Evolutionary conservation across 345 rosid species (phyloP).

Genomic region (Physaria fendleri): DNA sequence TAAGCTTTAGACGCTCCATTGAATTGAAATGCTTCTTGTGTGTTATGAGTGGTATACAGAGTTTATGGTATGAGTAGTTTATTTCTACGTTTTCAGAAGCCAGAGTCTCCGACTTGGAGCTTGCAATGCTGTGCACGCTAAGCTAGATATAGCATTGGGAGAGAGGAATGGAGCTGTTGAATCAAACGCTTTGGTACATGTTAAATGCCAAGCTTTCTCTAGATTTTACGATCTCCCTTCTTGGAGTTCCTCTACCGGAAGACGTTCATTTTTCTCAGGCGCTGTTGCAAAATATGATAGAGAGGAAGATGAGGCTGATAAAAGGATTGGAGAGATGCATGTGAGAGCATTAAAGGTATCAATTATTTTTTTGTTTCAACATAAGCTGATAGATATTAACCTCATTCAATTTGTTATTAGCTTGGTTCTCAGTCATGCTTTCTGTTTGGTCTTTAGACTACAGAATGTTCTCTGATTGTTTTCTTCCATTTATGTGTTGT

Average conservation of each 20-base stretch:
- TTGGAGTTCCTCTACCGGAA: conserved; percentile 19
- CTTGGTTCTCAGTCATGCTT: not conserved
- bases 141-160: conserved; percentile 30
- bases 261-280: conserved; percentile 43
- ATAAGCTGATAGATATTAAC: not conserved
- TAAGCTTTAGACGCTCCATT: no score
- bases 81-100: conserved; percentile 34
- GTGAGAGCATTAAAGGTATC: conserved; percentile 82
- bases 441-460: not conserved
- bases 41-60: not conserved
- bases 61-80: not conserved
- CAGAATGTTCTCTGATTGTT: not conserved
- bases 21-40: not conserved
- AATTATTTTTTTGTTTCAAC: not conserved
- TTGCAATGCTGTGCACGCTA: conserved; percentile 31
- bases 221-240: conserved; percentile 25
- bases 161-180: conserved; percentile 3
- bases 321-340: conserved; percentile 51
- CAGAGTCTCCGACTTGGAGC: conserved; percentile 31
- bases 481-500: not conserved
- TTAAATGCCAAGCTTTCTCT: conserved; percentile 6
- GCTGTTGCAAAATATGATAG: conserved; percentile 45
- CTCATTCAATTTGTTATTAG: not conserved
- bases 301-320: conserved; percentile 49
- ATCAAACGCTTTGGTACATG: conserved; percentile 23